Evolutionary conservation across 495 filamentous ascomycete genomes (phyloP), one percentile per base, ranked within the genome.

Genomic region (Lophium mytilinum): DNA sequence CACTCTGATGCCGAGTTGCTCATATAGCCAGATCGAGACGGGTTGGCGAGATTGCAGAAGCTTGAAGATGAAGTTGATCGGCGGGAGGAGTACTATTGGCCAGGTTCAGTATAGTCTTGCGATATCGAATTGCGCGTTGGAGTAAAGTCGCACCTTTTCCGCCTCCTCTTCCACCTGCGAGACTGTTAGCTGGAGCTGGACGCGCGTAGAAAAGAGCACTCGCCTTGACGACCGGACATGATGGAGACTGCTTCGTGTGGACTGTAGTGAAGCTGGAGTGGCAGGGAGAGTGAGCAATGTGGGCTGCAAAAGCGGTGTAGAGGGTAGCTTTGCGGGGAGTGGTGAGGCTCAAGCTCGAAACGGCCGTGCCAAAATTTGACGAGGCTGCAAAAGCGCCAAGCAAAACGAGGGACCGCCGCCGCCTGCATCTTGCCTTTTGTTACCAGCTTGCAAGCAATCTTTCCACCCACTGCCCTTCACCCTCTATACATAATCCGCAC

Each of bases 31-130:
- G 69, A 98, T 86, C 60, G 88, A 86, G 10, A 97, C 90, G 0
- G 86, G 88, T 8, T 85, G 83, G 62, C 88, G 86, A 69, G 88
- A 82, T 65, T 96, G 91, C 35, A 98, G 81, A 41, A 96, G 83
- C 76, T 88, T 91, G 83, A 98, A 98, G 69, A 98, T 95, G 71
- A 95, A 95, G 73, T 98, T 95, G 76, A 97, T 95, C 6, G 93
- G 93, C 42, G 92, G 91, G 50, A 97, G 83, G 66, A 98, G 79
- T 60, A 96, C 94, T 76, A 89, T 89, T 73, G 89, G 83, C 24
- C 24, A 30, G 6, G 2, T 30, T 30, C 6, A 30, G 24, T 30
- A 30, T 3, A 6, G 24, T 30, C 24, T 30, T 30, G 24, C 24
- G 24, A 30, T 6, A 6, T 30, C 24, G 24, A 30, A 30, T 30